Evolutionary conservation across 179 eudicot genomes (phyloP).

Genomic region (Drosera spatulata): DNA sequence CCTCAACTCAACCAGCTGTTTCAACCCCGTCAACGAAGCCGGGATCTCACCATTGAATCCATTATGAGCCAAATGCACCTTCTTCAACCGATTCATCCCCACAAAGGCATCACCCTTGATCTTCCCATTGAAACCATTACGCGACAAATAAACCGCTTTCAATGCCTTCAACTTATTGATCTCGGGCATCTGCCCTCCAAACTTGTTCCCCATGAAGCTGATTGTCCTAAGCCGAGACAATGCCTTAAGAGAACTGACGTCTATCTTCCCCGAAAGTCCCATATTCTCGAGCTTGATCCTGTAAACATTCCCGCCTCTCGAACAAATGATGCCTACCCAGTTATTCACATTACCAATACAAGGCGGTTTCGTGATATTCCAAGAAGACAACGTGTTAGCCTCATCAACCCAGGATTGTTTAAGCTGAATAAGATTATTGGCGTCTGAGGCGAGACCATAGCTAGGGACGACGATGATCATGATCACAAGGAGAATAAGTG

Average conservation of each 20-base stretch:
- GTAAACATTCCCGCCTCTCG: slow-evolving; percentile 26
- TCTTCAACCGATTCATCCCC: slow-evolving; percentile 40
- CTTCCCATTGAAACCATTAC: slow-evolving; percentile 37
- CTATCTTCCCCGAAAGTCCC: slow-evolving; percentile 31
- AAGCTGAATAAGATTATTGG: slow-evolving; percentile 15
- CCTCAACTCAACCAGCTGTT: slow-evolving; percentile 29
- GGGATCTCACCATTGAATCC: slow-evolving; percentile 53
- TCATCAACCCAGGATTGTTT: slow-evolving; percentile 17
- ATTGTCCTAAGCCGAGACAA: slow-evolving; percentile 22
- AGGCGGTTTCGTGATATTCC: slow-evolving; percentile 17
- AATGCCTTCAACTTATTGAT: slow-evolving; percentile 26
- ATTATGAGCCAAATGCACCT: slow-evolving; percentile 33
- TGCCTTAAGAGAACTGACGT: slow-evolving; percentile 24
- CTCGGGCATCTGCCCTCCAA: slow-evolving; percentile 41
- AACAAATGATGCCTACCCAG: slow-evolving; percentile 34
- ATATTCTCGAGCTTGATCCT: slow-evolving; percentile 51
- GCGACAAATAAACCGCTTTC: slow-evolving; percentile 27
- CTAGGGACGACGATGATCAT: slow-evolving; percentile 4
- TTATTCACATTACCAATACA: slow-evolving; percentile 16
- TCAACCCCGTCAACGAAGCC: slow-evolving; percentile 21
- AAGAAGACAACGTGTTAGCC: slow-evolving; percentile 11
- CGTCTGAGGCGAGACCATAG: slow-evolving; percentile 10
- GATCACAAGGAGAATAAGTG: slow-evolving; percentile 1
- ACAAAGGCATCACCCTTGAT: slow-evolving; percentile 29
- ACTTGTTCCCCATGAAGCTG: slow-evolving; percentile 40